Evolutionary conservation across 768 basidiomycete genomes (phyloP).

Genomic region (Lepiota brunneoincarnata): DNA sequence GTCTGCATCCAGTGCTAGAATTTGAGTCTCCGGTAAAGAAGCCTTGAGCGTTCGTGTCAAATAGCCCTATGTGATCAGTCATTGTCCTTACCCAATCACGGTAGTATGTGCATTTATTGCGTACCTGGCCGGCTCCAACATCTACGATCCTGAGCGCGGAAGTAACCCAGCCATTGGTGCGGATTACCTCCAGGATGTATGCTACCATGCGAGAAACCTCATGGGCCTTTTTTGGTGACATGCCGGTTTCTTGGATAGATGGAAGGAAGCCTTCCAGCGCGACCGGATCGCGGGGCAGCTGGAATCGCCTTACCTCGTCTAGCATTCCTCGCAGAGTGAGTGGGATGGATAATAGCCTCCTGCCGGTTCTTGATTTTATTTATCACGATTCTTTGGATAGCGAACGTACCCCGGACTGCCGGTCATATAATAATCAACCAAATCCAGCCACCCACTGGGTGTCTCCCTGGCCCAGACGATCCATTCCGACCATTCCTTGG

Average conservation of each 20-base stretch:
- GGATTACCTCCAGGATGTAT: slow-evolving; percentile 43
- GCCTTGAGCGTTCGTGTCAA: slow-evolving; percentile 49
- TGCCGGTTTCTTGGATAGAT: slow-evolving; percentile 33
- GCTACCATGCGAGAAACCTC: slow-evolving; percentile 65
- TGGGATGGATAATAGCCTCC: not conserved
- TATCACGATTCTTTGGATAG: not conserved
- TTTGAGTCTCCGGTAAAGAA: slow-evolving; percentile 33
- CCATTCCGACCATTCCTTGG: not conserved
- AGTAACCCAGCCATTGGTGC: slow-evolving; percentile 18
- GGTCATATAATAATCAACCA: slow-evolving; percentile 7
- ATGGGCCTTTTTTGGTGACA: slow-evolving; percentile 77
- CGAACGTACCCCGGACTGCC: not conserved
- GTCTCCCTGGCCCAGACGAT: not conserved
- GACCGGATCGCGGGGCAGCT: slow-evolving; percentile 24
- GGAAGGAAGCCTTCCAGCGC: slow-evolving; percentile 12
- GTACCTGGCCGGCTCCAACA: slow-evolving; percentile 71
- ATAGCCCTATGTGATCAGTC: slow-evolving; percentile 40
- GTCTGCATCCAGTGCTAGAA: slow-evolving; percentile 69
- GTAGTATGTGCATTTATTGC: slow-evolving; percentile 12
- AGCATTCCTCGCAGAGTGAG: slow-evolving; percentile 12
- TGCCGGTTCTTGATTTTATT: not conserved
- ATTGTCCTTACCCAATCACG: not conserved
- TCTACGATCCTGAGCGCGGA: slow-evolving; percentile 52
- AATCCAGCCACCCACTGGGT: slow-evolving; percentile 1
- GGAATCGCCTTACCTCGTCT: slow-evolving; percentile 19